Conservation (phyloP, 1,284 basidiomycete species). For the Rhodotorula mucilaginosa region DNA sequence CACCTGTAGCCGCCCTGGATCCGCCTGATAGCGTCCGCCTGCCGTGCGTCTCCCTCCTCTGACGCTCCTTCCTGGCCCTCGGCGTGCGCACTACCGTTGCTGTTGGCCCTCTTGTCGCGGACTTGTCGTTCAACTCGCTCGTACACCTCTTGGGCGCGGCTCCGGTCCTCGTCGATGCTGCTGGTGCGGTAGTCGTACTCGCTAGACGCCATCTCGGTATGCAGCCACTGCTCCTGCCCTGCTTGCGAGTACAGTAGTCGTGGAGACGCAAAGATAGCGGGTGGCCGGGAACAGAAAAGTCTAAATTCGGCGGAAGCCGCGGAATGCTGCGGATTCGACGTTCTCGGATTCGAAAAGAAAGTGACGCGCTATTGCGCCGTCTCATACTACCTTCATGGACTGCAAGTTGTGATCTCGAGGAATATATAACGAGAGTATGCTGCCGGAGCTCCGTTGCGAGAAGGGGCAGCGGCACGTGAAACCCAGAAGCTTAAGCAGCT, state of each 20-base stretch:
- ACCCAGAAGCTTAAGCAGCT: too few relatives aligned
- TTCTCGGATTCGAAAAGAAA: too few relatives aligned
- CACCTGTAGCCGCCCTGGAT: constrained; percentile 41
- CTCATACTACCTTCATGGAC: neutral
- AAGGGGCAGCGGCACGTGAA: too few relatives aligned
- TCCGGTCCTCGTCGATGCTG: constrained; percentile 20
- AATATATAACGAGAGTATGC: too few relatives aligned
- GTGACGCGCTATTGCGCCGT: neutral
- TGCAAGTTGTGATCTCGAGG: too few relatives aligned
- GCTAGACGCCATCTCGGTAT: neutral
- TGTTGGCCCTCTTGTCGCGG: neutral
- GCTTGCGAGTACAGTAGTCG: neutral
- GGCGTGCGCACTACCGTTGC: neutral
- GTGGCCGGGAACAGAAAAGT: neutral
- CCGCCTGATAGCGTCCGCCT: constrained; percentile 19
- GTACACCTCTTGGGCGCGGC: constrained; percentile 19
- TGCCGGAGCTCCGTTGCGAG: too few relatives aligned
- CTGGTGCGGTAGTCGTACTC: constrained; percentile 27
- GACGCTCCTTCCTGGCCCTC: neutral
- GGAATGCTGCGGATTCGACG: too few relatives aligned
- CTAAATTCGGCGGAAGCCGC: too few relatives aligned
- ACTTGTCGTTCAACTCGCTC: constrained; percentile 1
- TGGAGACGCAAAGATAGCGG: neutral
- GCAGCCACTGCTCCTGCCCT: too few relatives aligned
- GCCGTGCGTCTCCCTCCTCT: too few relatives aligned